Base-by-base conservation (phyloP, 2,329 filamentous ascomycete genomes). In the Hortaea sp. region DNA sequence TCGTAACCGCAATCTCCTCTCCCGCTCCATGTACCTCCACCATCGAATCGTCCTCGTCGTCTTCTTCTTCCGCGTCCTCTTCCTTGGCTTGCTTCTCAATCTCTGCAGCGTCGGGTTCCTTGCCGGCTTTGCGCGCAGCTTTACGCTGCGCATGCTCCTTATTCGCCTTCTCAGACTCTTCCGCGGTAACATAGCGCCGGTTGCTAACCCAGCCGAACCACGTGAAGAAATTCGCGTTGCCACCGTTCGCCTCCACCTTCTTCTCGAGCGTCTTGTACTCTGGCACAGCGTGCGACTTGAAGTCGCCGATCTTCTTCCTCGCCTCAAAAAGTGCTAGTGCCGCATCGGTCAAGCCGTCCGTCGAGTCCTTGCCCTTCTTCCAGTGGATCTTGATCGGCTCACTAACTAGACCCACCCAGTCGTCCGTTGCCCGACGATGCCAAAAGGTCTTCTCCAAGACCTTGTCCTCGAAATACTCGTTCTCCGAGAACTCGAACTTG, bases 371-470 rank as follows among this genome's bases (percentile, higher is more conserved):
- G 61, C 78, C 84, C 54, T 72, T 67, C 59, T 79, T 77, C 88
- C 88, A 94, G 62, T 81, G 74, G 67, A 97, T 90, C 56, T 81
- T 76, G 54, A 95, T 86, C 5, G 90, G 90, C 71, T 94, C 88
- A 27, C 83, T 89, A 47, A 95, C 87, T 31, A 94, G 76, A 32
- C 86, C 86, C 32, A 77, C 73, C 79, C 79, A 88, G 59, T 78
- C 75, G 61, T 82, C 77, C 63, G 74, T 77, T 49, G 77, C 73
- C 64, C 77, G 76, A 55, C 89, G 81, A 75, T 83, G 88, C 78
- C 83, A 90, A 69, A 97, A 95, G 63, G 85, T 86, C 81, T 97
- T 97, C 70, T 90, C 85, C 42, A 97, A 69, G 45, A 81, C 77
- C 45, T 70, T 74, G 69, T 95, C 76, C 63, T 82, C 76, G 59